phyloP scores from a whole-genome alignment of 1,139 yeast species.

The Lodderomyces metapsilosis region DNA sequence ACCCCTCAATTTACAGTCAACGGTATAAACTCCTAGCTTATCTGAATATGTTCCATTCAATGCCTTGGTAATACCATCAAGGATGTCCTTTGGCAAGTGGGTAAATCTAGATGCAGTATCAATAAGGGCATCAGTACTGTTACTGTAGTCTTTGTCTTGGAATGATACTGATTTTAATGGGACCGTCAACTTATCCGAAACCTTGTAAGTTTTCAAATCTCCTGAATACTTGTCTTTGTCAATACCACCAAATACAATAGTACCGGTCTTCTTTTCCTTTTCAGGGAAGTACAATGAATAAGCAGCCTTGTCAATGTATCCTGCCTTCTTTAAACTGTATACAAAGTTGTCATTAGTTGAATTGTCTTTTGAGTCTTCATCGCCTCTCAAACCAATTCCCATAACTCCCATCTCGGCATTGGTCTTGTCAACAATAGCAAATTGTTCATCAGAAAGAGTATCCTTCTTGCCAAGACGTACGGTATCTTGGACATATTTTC shows the following conservation, averaged over 20 bases:
- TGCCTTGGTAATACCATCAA: slow-evolving; percentile 20
- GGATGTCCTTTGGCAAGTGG: slow-evolving; percentile 22
- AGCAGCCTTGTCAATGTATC: slow-evolving; percentile 45
- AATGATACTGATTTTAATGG: not conserved
- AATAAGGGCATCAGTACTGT: slow-evolving; percentile 20
- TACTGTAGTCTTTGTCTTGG: not conserved
- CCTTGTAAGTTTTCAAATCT: slow-evolving; percentile 21
- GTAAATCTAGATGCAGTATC: slow-evolving; percentile 45
- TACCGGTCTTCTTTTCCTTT: slow-evolving; percentile 38
- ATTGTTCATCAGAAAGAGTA: slow-evolving; percentile 51
- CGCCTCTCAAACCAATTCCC: slow-evolving; percentile 40
- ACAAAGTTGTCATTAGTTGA: slow-evolving; percentile 41
- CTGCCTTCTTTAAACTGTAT: slow-evolving; percentile 47
- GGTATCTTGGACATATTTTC: slow-evolving; percentile 59
- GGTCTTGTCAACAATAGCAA: slow-evolving; percentile 48
- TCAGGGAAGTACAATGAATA: slow-evolving; percentile 56
- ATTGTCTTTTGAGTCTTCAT: slow-evolving; percentile 16
- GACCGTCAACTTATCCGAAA: not conserved
- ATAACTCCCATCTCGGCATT: slow-evolving; percentile 44
- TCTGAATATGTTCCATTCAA: slow-evolving; percentile 21
- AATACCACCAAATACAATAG: slow-evolving; percentile 56
- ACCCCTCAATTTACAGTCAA: slow-evolving; percentile 1
- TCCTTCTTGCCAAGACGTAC: slow-evolving; percentile 20
- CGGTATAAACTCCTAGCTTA: slow-evolving; percentile 1
- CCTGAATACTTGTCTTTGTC: slow-evolving; percentile 55